A percentile compares a stretch with the other conserved stretches of the same genome.
Evolutionary conservation across 2,329 filamentous ascomycete genomes (phyloP).

Genomic region (Penicillium sp.): DNA sequence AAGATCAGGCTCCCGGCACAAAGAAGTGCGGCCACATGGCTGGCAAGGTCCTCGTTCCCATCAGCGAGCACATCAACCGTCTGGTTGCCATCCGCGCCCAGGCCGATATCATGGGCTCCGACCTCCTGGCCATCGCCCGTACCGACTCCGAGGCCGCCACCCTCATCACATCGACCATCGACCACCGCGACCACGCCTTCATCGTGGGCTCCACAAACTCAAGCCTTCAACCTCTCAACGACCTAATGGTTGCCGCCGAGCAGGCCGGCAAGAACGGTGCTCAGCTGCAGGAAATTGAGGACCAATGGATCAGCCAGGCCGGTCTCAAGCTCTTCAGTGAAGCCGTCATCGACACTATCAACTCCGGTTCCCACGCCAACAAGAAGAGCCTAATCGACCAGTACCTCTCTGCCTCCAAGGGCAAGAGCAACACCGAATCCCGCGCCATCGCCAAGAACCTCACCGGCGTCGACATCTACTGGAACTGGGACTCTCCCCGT

Average conservation of each 20-base stretch:
- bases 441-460: conserved; percentile 73
- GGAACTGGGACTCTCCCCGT: conserved; percentile 91
- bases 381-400: conserved; percentile 65
- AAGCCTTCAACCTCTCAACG: conserved; percentile 75
- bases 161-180: conserved; percentile 93
- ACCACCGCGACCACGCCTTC: conserved; percentile 91
- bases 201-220: conserved; percentile 88
- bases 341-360: conserved; percentile 79
- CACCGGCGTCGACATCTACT: conserved; percentile 78
- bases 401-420: conserved; percentile 67
- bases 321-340: conserved; percentile 86
- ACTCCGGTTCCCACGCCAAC: conserved; percentile 60
- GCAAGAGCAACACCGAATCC: conserved; percentile 82
- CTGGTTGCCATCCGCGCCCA: conserved; percentile 95
- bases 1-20: conserved; percentile 95
- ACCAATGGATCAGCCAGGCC: conserved; percentile 77
- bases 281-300: conserved; percentile 86
- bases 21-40: conserved; percentile 99
- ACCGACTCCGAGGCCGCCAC: conserved; percentile 98
- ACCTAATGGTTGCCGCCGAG: conserved; percentile 87
- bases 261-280: conserved; percentile 73
- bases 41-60: conserved; percentile 94
- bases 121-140: conserved; percentile 86
- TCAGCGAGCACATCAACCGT: conserved; percentile 96
- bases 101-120: conserved; percentile 95